phyloP scores from a whole-genome alignment of 768 basidiomycete genomes.

The Trametes punicea region DNA sequence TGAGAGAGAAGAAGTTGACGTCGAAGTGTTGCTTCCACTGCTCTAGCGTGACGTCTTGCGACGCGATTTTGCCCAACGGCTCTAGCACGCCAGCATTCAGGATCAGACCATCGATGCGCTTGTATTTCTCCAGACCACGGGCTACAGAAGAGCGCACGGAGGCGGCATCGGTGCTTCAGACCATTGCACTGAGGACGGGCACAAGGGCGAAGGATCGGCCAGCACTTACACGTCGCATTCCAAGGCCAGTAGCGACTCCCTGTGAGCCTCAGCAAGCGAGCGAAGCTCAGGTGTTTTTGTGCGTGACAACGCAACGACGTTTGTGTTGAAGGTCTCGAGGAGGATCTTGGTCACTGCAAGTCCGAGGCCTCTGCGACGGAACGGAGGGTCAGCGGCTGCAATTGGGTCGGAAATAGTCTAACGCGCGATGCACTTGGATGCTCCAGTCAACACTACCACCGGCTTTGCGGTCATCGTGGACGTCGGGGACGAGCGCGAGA shows the following conservation, averaged over 20 bases:
- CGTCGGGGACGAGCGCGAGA: not conserved
- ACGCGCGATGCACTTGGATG: conserved; percentile 56
- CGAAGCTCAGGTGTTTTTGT: conserved; percentile 62
- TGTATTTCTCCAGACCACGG: conserved; percentile 49
- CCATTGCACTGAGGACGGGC: conserved; percentile 2
- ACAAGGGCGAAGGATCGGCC: not conserved
- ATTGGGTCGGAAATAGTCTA: not conserved
- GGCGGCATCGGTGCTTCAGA: conserved; percentile 52
- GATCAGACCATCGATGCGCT: conserved; percentile 70
- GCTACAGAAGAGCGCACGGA: conserved; percentile 55
- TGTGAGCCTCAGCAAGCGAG: conserved; percentile 41
- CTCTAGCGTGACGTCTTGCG: conserved; percentile 46
- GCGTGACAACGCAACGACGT: conserved; percentile 77
- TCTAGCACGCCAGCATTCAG: conserved; percentile 83
- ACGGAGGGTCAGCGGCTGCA: conserved; percentile 15
- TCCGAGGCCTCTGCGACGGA: conserved; percentile 57
- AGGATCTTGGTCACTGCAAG: conserved; percentile 72
- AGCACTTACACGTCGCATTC: conserved; percentile 74
- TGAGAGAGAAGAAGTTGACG: conserved; percentile 83
- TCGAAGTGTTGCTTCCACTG: conserved; percentile 75
- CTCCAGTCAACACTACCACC: conserved; percentile 80
- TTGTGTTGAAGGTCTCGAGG: conserved; percentile 56
- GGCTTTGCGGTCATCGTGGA: conserved; percentile 38
- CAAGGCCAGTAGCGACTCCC: conserved; percentile 45
- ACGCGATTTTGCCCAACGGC: conserved; percentile 60